These are phyloP conservation scores for Galerina sulciceps DNA, from an alignment of 768 basidiomycete species.

Conservation along the genomic window DNA sequence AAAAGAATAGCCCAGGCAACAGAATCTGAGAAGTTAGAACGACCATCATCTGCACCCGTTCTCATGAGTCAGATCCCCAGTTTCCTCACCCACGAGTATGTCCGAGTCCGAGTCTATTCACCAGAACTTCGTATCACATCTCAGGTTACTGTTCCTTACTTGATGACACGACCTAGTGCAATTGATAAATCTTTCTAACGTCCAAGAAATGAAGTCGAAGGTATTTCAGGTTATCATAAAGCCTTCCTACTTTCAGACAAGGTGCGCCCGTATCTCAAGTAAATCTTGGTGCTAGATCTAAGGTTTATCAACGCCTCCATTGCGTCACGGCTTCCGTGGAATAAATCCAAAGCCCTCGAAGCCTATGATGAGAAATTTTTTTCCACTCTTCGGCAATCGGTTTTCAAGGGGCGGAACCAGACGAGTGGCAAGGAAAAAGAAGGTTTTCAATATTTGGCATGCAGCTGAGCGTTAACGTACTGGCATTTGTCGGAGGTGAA, in stretches of 20 bases:
- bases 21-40: background rate
- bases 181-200: background rate
- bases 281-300: slow-evolving; percentile 6
- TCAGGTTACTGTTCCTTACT: background rate
- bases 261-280: no score
- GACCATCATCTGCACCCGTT: background rate
- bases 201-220: background rate
- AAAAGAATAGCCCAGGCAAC: background rate
- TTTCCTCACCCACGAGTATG: slow-evolving; percentile 14
- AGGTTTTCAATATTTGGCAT: background rate
- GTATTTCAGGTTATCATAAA: no score
- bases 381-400: slow-evolving; percentile 2
- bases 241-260: no score
- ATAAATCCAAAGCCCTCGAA: background rate
- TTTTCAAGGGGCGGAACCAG: background rate
- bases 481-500: no score
- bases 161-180: background rate
- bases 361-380: no score
- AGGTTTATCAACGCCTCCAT: slow-evolving; percentile 2
- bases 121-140: background rate
- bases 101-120: slow-evolving; percentile 10
- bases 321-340: background rate
- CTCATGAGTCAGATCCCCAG: slow-evolving; percentile 3
- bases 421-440: background rate
- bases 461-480: no score